Percentiles rank a stretch among this genome's conserved stretches.
Evolutionary conservation across 805 yeast species (phyloP).

Genomic region (Aciculoconidium aculeatum): DNA sequence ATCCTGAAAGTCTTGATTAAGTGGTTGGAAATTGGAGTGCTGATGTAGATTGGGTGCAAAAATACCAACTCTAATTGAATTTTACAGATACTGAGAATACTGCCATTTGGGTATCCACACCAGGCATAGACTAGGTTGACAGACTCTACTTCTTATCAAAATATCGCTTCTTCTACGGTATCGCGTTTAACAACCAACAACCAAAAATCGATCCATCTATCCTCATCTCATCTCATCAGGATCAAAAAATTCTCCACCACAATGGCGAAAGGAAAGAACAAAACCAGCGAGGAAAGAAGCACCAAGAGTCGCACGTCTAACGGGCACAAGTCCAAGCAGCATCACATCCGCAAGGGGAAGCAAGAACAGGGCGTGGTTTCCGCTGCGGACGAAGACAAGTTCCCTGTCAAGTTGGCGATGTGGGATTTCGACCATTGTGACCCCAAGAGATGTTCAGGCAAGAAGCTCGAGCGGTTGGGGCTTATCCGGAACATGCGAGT

Average conservation of each 20-base stretch:
- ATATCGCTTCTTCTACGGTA: too few relatives aligned
- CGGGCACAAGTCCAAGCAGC: constrained; percentile 52
- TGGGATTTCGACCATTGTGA: constrained; percentile 99
- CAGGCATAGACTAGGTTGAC: too few relatives aligned
- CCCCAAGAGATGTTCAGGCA: constrained; percentile 95
- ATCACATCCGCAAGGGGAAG: constrained; percentile 37
- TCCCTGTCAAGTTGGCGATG: constrained; percentile 90
- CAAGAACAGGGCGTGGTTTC: constrained; percentile 26
- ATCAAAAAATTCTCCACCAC: too few relatives aligned
- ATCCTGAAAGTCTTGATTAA: too few relatives aligned
- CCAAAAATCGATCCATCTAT: too few relatives aligned
- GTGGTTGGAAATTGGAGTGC: too few relatives aligned
- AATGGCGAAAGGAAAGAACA: constrained; percentile 56
- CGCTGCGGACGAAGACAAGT: constrained; percentile 29
- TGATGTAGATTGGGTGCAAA: too few relatives aligned
- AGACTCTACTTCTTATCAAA: too few relatives aligned
- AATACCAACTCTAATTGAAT: too few relatives aligned
- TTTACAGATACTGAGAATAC: too few relatives aligned
- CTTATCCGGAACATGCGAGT: constrained; percentile 69
- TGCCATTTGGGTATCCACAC: too few relatives aligned
- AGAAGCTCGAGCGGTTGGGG: constrained; percentile 85
- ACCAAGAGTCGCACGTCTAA: constrained; percentile 40
- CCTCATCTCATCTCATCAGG: not conserved
- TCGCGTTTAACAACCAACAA: too few relatives aligned
- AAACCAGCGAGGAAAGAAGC: constrained; percentile 38